Percentiles rank a stretch among this genome's conserved stretches.
Evolutionary conservation across 257 asterid genomes (phyloP).

Genomic region (Euphrasia confusa): DNA sequence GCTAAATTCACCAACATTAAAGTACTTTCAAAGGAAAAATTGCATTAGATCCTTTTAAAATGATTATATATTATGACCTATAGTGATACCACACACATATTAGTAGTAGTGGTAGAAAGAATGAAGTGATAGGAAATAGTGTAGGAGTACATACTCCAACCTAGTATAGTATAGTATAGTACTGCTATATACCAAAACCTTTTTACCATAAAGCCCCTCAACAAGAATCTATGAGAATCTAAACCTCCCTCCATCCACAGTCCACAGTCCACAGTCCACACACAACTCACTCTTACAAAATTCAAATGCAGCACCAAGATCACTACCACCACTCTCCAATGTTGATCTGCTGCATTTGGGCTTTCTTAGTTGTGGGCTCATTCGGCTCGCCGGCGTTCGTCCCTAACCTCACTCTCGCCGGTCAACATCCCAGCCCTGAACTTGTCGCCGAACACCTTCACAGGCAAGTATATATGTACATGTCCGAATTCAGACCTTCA

Average conservation of each 20-base stretch:
- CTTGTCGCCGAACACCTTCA: constrained; percentile 38
- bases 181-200: neutral
- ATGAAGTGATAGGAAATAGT: constrained; percentile 4
- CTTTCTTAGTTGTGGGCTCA: constrained; percentile 23
- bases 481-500: too few species aligned
- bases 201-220: neutral
- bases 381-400: constrained; percentile 32
- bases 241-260: neutral
- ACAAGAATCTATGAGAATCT: neutral
- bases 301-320: too few species aligned
- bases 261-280: too few species aligned
- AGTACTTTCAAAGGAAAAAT: neutral
- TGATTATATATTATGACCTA: neutral
- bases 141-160: too few species aligned
- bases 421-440: constrained; percentile 55
- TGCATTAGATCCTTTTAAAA: neutral
- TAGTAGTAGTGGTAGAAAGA: neutral
- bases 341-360: constrained; percentile 34
- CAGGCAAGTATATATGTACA: too few species aligned
- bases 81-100: neutral
- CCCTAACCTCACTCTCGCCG: constrained; percentile 41
- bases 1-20: neutral
- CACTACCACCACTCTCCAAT: neutral
- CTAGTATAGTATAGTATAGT: too few species aligned
- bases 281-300: too few species aligned